Conservation (phyloP, 129 eudicot genomes). For the Apium graveolens region DNA sequence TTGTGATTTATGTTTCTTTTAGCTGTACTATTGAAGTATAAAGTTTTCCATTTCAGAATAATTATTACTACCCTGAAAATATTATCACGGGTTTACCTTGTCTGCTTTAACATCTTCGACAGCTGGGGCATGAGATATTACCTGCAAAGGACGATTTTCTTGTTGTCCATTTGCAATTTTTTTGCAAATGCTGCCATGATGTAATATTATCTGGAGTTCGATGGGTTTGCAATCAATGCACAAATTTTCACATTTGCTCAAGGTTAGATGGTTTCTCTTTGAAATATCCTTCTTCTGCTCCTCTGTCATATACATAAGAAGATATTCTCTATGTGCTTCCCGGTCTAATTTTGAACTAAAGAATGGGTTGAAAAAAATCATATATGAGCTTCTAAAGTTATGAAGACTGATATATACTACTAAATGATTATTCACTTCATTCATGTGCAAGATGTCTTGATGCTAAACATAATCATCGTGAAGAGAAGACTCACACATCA, state of each 20-base stretch:
- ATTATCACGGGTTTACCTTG: not conserved
- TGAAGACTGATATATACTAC: not conserved
- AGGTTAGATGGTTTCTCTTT: constrained; percentile 29
- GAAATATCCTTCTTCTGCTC: not conserved
- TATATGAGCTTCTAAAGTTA: not conserved
- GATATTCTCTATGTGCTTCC: not conserved
- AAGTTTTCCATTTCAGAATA: not conserved
- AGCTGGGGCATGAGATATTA: constrained; percentile 70
- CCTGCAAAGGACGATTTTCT: constrained; percentile 64
- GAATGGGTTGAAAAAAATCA: not conserved
- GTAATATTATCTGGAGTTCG: constrained; percentile 53
- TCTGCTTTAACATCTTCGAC: constrained; percentile 6
- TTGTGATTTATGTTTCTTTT: not conserved
- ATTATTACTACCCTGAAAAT: not conserved
- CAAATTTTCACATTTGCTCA: constrained; percentile 53
- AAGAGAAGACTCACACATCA: constrained; percentile 35
- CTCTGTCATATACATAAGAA: not conserved
- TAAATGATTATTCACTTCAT: constrained; percentile 4
- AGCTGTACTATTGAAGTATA: not conserved
- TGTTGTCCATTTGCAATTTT: constrained; percentile 49
- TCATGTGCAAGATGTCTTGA: constrained; percentile 49
- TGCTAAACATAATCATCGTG: constrained; percentile 19
- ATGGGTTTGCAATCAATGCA: constrained; percentile 68
- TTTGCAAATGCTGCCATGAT: constrained; percentile 65
- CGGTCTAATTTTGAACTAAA: not conserved